These are phyloP conservation scores for Fonsecaea erecta DNA, from an alignment of 2,329 filamentous ascomycete genomes.

Conservation along the genomic window DNA sequence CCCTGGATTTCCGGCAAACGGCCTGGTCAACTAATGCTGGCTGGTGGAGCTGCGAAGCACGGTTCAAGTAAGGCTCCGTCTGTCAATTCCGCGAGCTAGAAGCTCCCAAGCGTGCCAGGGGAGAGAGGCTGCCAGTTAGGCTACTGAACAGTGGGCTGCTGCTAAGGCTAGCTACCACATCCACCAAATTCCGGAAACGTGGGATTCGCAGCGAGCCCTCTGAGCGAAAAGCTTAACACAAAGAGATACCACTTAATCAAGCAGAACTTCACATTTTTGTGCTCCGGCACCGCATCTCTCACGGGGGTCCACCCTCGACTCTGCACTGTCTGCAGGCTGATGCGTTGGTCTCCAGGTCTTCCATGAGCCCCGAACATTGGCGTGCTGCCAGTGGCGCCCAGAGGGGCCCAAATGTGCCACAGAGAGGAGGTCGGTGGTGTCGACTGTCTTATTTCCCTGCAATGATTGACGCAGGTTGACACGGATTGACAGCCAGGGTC, in stretches of 20 bases:
- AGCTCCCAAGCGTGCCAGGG: slow-evolving; percentile 11
- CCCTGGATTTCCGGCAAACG: slow-evolving; percentile 13
- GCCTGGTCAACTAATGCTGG: slow-evolving; percentile 8
- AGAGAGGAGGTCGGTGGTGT: not conserved
- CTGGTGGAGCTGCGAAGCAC: slow-evolving; percentile 18
- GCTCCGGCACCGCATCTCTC: slow-evolving; percentile 3
- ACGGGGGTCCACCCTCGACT: slow-evolving; percentile 4
- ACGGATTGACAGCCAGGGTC: slow-evolving; percentile 19
- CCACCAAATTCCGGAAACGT: slow-evolving; percentile 28
- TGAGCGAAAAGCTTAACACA: not conserved
- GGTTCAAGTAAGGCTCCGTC: slow-evolving; percentile 5
- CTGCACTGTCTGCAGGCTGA: slow-evolving; percentile 1
- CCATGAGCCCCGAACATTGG: not conserved
- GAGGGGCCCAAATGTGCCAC: not conserved
- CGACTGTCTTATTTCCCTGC: not conserved
- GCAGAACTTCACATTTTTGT: not conserved
- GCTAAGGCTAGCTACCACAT: slow-evolving; percentile 4
- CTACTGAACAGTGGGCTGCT: slow-evolving; percentile 1
- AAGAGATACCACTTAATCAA: not conserved
- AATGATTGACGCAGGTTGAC: slow-evolving; percentile 20
- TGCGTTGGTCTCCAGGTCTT: slow-evolving; percentile 8
- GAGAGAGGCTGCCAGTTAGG: not conserved
- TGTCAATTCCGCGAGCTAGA: slow-evolving; percentile 18
- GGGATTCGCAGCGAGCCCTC: slow-evolving; percentile 11
- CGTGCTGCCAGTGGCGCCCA: not conserved